phyloP scores from a whole-genome alignment of 768 basidiomycete species.

The Panellus pusillus region DNA sequence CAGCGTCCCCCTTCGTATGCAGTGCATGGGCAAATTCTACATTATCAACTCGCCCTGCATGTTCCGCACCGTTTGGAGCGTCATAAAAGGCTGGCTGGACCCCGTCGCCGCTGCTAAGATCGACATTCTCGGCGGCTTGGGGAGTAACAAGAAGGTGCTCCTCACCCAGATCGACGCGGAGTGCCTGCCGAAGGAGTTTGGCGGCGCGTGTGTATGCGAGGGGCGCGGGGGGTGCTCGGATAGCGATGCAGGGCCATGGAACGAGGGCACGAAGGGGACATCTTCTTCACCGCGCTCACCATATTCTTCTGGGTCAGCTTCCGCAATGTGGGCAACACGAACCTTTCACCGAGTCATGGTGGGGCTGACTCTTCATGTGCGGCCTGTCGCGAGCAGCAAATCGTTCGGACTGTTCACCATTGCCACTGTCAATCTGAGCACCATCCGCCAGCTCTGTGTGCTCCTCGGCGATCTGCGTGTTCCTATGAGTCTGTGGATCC shows the following conservation, averaged over 20 bases:
- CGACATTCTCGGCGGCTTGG: conserved; percentile 65
- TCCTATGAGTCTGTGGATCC: conserved; percentile 68
- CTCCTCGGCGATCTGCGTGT: conserved; percentile 87
- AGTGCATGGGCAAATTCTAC: conserved; percentile 92
- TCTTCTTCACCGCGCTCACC: conserved; percentile 96
- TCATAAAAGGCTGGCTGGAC: conserved; percentile 94
- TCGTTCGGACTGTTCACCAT: conserved; percentile 99
- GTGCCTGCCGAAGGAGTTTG: conserved; percentile 83
- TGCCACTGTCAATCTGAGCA: conserved; percentile 86
- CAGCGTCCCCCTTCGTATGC: conserved; percentile 26
- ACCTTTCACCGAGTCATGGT: conserved; percentile 54
- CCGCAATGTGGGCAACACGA: conserved; percentile 83
- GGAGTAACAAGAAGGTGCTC: conserved; percentile 68
- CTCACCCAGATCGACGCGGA: conserved; percentile 79
- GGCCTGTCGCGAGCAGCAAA: conserved; percentile 93
- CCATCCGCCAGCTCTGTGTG: conserved; percentile 83
- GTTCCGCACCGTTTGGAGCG: conserved; percentile 84
- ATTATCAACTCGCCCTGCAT: conserved; percentile 97
- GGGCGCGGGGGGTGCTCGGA: conserved; percentile 75
- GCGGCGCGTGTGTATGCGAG: conserved; percentile 74
- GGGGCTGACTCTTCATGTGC: too few relatives aligned
- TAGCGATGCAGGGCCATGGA: conserved; percentile 37
- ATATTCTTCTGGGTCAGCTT: conserved; percentile 87
- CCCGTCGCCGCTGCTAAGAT: conserved; percentile 95
- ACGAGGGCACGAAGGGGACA: conserved; percentile 22